A percentile compares a stretch with the other conserved stretches of the same genome.
Evolutionary conservation across 78 protist genomes (phyloP).

Genomic region (Protostelium mycophagum): DNA sequence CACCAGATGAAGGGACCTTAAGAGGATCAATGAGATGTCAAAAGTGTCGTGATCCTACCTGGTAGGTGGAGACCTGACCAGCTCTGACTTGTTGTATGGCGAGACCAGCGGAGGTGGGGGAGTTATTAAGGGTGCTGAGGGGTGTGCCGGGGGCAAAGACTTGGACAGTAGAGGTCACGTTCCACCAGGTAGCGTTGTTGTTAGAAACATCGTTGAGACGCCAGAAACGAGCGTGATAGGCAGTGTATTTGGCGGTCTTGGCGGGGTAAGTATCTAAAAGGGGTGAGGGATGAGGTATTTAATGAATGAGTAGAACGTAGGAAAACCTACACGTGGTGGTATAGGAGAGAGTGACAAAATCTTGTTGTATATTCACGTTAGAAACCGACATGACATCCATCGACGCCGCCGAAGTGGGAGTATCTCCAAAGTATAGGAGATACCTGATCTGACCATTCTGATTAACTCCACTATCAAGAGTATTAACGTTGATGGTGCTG

Average conservation of each 20-base stretch:
- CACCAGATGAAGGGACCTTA: background rate
- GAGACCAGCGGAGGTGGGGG: conserved; percentile 42
- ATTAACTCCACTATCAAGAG: no score
- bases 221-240: conserved; percentile 4
- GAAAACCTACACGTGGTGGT: no score
- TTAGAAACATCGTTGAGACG: conserved; percentile 17
- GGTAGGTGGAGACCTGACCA: background rate
- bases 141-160: background rate
- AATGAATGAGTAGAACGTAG: no score
- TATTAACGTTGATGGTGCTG: no score
- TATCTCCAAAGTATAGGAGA: no score
- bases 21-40: no score
- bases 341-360: no score
- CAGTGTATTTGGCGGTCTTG: background rate
- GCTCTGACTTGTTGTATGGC: conserved; percentile 17
- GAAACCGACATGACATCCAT: no score
- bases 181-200: conserved; percentile 9
- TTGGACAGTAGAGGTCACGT: background rate
- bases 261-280: background rate
- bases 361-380: no score
- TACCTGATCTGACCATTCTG: no score
- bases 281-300: no score
- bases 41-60: conserved; percentile 13
- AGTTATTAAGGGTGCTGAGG: background rate
- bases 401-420: no score